Evolutionary conservation across 1,284 basidiomycete species (phyloP), one percentile per base, ranked within the genome.

Genomic region (Pascua sp.): DNA sequence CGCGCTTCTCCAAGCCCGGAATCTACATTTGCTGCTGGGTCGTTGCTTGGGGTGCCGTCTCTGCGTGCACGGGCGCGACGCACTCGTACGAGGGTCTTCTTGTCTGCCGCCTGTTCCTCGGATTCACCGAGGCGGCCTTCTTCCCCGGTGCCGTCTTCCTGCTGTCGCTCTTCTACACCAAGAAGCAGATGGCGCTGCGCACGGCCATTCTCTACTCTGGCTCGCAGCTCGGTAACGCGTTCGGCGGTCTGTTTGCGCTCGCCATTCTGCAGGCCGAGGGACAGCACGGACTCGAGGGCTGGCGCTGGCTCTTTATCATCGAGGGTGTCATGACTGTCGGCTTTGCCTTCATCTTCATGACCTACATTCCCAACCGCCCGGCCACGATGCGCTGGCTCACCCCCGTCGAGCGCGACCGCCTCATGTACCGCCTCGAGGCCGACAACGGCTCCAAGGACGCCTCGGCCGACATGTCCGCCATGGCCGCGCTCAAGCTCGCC

Each of bases 201-300:
- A 64, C 60, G 42, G 67, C 55, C 15, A 55, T 53, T 5, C 57
- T 73, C 11, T 73, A 66, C 63, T 66, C 64, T 47, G 67, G 64
- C 47, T 78, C 68, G 17, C 67, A 72, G 50, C 53, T 78, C 53
- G 72, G 71, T 5, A 77, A 75, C 57, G 73, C 70, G 5, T 70
- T 72, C 40, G 70, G 70, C 12, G 67, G 67, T 36, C 59, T 72
- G 9, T 63, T 72, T 37, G 69, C 69, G n/a, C 62, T 66, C 16
- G 66, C 53, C 7, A 56, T 63, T 24, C 55, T 69, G 15, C 39
- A 65, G 39, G 55, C 71, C 24, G 63, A 71, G 41, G 72, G 70
- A 5, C 44, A 53, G 8, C 67, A 69, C 40, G 69, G 71, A 4
- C 51, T 77, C 11, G 57, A 59, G n/a, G 74, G 73, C 16, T 74